Evolutionary conservation across 2,329 filamentous ascomycete genomes (phyloP), one percentile per base, ranked within the genome.

Genomic region (Calonectria crousiana): DNA sequence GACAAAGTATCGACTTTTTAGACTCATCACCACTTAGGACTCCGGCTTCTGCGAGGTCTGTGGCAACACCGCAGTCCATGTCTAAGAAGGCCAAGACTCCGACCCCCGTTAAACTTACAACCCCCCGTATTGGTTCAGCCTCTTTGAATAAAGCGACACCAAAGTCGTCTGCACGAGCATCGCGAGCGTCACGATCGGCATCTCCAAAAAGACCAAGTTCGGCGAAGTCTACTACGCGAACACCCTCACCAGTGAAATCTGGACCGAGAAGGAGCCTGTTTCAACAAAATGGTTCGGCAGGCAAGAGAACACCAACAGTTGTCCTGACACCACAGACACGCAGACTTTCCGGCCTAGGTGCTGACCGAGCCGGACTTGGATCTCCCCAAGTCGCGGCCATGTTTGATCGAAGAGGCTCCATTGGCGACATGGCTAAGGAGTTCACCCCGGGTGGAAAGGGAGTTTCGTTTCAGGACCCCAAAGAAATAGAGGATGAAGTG

Each of bases 361-460:
- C 91, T 75, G 94, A 95, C 78, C 91, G 90, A 76, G 86, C 89
- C 75, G 94, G 94, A 0, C 89, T 96, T 69, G 94, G 95, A 9
- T 96, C 95, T 0, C 95, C 94, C 6, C 92, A 91, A 67, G 90
- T 96, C 69, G 89, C 93, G 28, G 93, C 92, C 34, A 88, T 95
- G 38, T 89, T 96, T 41, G 93, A 94, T 76, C 91, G 92, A 41
- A 90, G 95, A 64, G 89, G 87, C 58, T 95, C 94, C 1, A 93
- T 96, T 74, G 91, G 93, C 28, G 92, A 96, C 52, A 87, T 90
- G 28, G 90, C 93, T 2, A 86, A 87, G 18, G 86, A 89, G 9
- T 96, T 96, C 79, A 86, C 92, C 34, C 91, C 93, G 44, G 90
- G 86, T 23, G 84, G 75, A 78, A 83, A 77, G 77, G 84, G 67